Percentiles rank a stretch among this genome's conserved stretches.
phyloP scores from a whole-genome alignment of 2,329 filamentous ascomycete species.

The Thielaviopsis punctulata region DNA sequence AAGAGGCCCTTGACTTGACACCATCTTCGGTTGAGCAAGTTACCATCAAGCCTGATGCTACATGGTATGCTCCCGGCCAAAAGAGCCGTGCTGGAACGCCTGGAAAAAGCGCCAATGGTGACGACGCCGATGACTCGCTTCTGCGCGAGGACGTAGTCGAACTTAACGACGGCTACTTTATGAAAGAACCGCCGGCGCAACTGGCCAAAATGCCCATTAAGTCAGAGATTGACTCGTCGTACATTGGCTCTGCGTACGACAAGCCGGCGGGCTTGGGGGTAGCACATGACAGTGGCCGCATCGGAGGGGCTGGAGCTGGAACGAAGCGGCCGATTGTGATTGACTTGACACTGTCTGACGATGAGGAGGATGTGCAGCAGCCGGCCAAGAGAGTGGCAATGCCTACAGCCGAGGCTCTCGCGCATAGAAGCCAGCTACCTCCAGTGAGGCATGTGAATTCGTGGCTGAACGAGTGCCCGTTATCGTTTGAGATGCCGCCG shows the following conservation, averaged over 20 bases:
- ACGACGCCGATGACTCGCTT: slow-evolving; percentile 32
- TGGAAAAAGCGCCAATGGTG: slow-evolving; percentile 19
- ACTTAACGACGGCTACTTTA: not conserved
- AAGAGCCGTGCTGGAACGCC: not conserved
- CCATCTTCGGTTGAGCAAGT: slow-evolving; percentile 60
- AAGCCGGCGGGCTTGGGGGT: not conserved
- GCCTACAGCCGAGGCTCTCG: not conserved
- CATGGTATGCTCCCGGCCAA: slow-evolving; percentile 36
- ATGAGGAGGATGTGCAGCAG: slow-evolving; percentile 32
- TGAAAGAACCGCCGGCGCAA: not conserved
- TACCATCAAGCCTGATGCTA: slow-evolving; percentile 72
- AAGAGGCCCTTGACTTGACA: slow-evolving; percentile 67
- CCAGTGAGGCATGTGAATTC: not conserved
- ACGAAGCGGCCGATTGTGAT: slow-evolving; percentile 38
- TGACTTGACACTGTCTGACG: slow-evolving; percentile 41
- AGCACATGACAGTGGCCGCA: not conserved
- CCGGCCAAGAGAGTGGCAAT: slow-evolving; percentile 30
- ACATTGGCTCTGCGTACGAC: not conserved
- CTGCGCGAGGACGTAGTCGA: not conserved
- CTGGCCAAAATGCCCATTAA: not conserved
- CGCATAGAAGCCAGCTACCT: not conserved
- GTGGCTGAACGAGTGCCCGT: not conserved
- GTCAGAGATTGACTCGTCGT: not conserved
- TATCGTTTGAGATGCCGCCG: not conserved
- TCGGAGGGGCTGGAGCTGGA: slow-evolving; percentile 19